Conservation (phyloP, 139 green algal species). For the Pseudopediastrum boryanum region DNA sequence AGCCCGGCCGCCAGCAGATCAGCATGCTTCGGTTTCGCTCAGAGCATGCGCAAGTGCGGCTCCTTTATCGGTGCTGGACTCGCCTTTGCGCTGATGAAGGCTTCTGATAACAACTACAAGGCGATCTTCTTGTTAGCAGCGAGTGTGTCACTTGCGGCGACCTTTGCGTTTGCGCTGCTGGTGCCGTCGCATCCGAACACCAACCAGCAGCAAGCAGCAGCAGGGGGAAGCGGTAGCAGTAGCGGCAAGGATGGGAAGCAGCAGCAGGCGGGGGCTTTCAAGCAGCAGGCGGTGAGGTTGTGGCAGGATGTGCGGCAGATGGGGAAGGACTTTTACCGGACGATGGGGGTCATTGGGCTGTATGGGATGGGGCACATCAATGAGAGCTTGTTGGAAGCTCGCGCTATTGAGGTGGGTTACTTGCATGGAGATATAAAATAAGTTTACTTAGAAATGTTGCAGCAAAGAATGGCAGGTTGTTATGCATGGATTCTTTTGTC, state of each 20-base stretch:
- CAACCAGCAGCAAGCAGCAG: constrained; percentile 6
- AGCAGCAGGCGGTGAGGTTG: constrained; percentile 13
- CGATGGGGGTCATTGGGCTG: constrained; percentile 52
- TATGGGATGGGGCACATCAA: constrained; percentile 64
- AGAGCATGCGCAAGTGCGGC: constrained; percentile 68
- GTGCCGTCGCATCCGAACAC: constrained; percentile 51
- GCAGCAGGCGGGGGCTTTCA: too few species aligned
- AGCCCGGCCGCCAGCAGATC: constrained; percentile 46
- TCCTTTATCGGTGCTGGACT: constrained; percentile 54
- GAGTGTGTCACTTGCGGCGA: background rate
- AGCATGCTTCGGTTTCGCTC: constrained; percentile 66
- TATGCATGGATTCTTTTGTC: too few species aligned
- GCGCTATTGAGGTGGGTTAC: constrained; percentile 59
- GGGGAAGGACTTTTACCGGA: constrained; percentile 64
- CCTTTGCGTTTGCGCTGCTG: constrained; percentile 52
- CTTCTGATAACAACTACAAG: constrained; percentile 68
- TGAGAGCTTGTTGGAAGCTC: constrained; percentile 52
- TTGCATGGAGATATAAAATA: too few species aligned
- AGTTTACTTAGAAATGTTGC: too few species aligned
- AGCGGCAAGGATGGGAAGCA: constrained; percentile 30
- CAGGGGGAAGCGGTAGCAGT: background rate
- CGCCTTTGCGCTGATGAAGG: constrained; percentile 67
- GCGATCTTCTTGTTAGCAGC: constrained; percentile 63
- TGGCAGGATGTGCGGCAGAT: constrained; percentile 45
- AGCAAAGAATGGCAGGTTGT: too few species aligned